These are phyloP conservation scores for Durusdinium trenchii DNA, from an alignment of 73 alveolate species.

Conservation along the genomic window DNA sequence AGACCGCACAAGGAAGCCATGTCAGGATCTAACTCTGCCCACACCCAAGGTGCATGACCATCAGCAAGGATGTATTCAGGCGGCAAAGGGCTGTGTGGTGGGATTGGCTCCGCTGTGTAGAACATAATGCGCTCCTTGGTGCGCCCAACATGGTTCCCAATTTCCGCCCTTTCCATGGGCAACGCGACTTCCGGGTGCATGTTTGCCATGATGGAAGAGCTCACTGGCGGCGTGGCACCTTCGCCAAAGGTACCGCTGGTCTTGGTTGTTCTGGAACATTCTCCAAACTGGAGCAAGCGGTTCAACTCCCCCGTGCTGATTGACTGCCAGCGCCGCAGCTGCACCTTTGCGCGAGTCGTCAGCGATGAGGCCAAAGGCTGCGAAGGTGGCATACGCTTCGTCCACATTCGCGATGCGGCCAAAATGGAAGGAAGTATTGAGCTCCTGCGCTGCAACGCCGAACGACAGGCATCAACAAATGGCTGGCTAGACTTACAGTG, in stretches of 20 bases:
- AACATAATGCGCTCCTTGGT: conserved; percentile 48
- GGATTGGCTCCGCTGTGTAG: conserved; percentile 13
- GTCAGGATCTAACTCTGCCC: conserved; percentile 28
- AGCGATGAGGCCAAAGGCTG: not conserved
- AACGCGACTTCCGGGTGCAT: conserved; percentile 55
- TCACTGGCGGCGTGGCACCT: not conserved
- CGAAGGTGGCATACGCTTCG: conserved; percentile 23
- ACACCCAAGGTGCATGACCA: not conserved
- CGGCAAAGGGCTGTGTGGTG: conserved; percentile 35
- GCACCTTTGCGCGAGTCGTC: conserved; percentile 1
- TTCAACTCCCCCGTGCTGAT: conserved; percentile 3
- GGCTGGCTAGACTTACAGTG: too few relatives aligned
- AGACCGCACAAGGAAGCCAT: conserved; percentile 12
- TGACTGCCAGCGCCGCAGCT: not conserved
- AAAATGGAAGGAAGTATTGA: not conserved
- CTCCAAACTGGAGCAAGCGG: conserved; percentile 59
- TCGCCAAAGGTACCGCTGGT: conserved; percentile 48
- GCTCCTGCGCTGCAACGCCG: not conserved
- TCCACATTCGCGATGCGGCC: conserved; percentile 19
- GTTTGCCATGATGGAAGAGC: conserved; percentile 10
- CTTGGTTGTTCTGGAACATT: not conserved
- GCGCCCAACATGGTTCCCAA: conserved; percentile 28
- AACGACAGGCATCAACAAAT: too few relatives aligned
- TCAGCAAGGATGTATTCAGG: not conserved
- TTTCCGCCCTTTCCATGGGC: conserved; percentile 51